These are phyloP conservation scores for Xylariaceae sp. DNA, from an alignment of 2,329 filamentous ascomycete species.

Conservation along the genomic window DNA sequence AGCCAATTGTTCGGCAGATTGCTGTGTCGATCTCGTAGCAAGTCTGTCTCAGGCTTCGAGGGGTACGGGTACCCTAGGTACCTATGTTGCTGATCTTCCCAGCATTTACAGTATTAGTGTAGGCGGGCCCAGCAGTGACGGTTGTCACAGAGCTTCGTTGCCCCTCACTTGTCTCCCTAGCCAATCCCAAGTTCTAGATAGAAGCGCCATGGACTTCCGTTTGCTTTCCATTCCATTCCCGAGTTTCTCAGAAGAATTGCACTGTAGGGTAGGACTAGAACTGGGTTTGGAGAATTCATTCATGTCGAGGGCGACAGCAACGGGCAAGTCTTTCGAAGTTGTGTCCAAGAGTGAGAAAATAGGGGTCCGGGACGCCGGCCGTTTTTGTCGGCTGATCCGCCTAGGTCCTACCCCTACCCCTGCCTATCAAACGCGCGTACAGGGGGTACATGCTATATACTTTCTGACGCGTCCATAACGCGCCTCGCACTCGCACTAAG, in stretches of 20 bases:
- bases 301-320: slow-evolving; percentile 1
- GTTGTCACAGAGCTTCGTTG: slow-evolving; percentile 12
- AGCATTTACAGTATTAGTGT: too few species aligned
- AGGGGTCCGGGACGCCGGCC: slow-evolving; percentile 9
- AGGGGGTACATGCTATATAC: slow-evolving; percentile 11
- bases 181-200: slow-evolving; percentile 5
- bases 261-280: too few species aligned
- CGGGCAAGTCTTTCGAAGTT: slow-evolving; percentile 2
- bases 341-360: slow-evolving; percentile 12
- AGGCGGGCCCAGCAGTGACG: slow-evolving; percentile 4
- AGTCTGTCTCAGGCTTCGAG: neutral
- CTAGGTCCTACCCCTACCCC: too few species aligned
- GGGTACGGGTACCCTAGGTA: too few species aligned
- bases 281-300: too few species aligned
- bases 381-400: neutral
- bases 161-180: neutral
- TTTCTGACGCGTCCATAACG: too few species aligned
- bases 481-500: too few species aligned
- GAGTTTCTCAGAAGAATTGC: neutral
- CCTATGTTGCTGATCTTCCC: too few species aligned
- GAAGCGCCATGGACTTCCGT: slow-evolving; percentile 5
- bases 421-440: neutral
- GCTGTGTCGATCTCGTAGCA: neutral
- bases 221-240: neutral
- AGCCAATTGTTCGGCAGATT: neutral